phyloP scores from a whole-genome alignment of 75 land plant species.

The Gnetum montanum region DNA sequence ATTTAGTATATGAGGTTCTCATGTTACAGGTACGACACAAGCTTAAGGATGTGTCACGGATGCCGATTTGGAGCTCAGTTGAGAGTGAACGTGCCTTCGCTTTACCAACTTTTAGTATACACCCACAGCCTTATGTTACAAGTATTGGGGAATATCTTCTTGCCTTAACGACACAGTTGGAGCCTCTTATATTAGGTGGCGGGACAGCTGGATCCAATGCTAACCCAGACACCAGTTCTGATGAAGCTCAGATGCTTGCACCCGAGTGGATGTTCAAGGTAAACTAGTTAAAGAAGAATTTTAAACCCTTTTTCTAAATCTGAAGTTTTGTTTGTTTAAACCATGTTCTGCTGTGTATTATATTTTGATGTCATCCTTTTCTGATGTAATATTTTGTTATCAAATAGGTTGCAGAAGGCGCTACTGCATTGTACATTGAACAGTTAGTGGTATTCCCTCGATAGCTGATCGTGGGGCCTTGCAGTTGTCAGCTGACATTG shows the following conservation, averaged over 20 bases:
- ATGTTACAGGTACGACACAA: conserved; percentile 81
- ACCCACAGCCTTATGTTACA: conserved; percentile 75
- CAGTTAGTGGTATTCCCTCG: conserved; percentile 88
- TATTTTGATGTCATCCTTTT: no score
- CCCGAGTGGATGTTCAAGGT: conserved; percentile 99
- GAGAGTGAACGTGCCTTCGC: conserved; percentile 64
- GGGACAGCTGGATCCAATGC: conserved; percentile 15
- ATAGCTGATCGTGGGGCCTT: conserved; percentile 91
- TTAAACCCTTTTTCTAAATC: no score
- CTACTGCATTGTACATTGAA: conserved; percentile 81
- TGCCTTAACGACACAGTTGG: conserved; percentile 93
- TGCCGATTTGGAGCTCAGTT: conserved; percentile 78
- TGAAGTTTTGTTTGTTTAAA: background rate
- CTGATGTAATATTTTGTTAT: background rate
- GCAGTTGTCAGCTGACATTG: conserved; percentile 89
- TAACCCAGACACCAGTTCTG: conserved; percentile 36
- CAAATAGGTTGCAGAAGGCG: conserved; percentile 90
- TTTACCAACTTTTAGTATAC: conserved; percentile 88
- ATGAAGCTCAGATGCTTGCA: conserved; percentile 92
- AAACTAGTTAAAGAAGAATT: no score
- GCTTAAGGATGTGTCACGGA: no score
- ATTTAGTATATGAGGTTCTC: conserved; percentile 94
- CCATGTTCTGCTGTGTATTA: background rate
- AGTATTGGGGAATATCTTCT: conserved; percentile 96
- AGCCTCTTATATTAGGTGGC: conserved; percentile 76